Evolutionary conservation across 768 basidiomycete genomes (phyloP), one percentile per base, ranked within the genome.

Genomic region (Lentinus tigrinus): DNA sequence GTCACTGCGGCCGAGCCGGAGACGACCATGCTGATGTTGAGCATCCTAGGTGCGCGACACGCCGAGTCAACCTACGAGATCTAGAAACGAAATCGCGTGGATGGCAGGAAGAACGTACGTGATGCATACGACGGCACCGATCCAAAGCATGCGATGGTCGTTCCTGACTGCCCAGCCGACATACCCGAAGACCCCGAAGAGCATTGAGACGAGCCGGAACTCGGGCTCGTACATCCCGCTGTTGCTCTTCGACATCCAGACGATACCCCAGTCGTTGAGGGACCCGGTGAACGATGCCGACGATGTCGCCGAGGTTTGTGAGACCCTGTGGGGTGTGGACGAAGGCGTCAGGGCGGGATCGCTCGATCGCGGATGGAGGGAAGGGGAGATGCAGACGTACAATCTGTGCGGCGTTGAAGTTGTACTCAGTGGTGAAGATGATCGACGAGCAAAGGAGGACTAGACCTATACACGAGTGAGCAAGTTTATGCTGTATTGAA

Each of bases 161-260:
- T 73, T 77, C 63, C 77, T 61, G 69, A 77, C 74, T 57, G 75
- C 77, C 78, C 78, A 79, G 46, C 77, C 76, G 21, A 72, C 71
- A 63, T 77, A 80, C 16, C 77, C 79, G 56, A 77, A 75, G 3
- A 78, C 69, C 14, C 76, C 76, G 56, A 77, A 70, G 13, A 79
- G 67, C 77, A 78, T 69, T 65, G 79, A 77, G 37, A 75, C 56
- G 10, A 80, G 74, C 19, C 77, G 69, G 63, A 75, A 78, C 62
- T 81, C 78, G 1, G 79, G 78, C 60, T 79, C 79, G 61, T 78
- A 81, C 8, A 78, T 67, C 1, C 79, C 79, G 43, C 72, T 71
- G 47, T 79, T 79, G 9, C 74, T 71, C 53, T 69, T 75, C 1
- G 79, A 73, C 27, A 78, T 64, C 76, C 76, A 77, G 8, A 76